Evolutionary conservation across 441 rosid species (phyloP).

Genomic region (Adansonia gregorii): DNA sequence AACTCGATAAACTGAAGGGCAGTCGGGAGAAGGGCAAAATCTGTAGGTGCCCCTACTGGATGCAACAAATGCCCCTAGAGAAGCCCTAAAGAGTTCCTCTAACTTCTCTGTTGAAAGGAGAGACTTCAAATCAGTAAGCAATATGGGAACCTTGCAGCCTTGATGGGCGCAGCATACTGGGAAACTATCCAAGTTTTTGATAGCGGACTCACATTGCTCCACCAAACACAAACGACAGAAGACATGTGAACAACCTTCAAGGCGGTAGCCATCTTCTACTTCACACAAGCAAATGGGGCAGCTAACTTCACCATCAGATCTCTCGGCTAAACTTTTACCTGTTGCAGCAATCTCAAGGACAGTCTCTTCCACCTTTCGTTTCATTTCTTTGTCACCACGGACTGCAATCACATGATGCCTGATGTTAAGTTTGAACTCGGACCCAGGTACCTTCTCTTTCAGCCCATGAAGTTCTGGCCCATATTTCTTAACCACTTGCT

Average conservation of each 20-base stretch:
- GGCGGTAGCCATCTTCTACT: conserved; percentile 59
- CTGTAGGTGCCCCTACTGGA: conserved; percentile 64
- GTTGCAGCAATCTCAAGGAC: conserved; percentile 48
- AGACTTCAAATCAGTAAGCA: conserved; percentile 61
- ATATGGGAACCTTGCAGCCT: conserved; percentile 56
- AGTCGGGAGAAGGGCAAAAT: conserved; percentile 93
- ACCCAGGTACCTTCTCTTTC: conserved; percentile 57
- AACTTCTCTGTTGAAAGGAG: conserved; percentile 65
- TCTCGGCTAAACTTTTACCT: conserved; percentile 29
- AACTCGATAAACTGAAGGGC: conserved; percentile 77
- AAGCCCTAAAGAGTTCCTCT: conserved; percentile 82
- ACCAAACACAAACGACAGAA: conserved; percentile 68
- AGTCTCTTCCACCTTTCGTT: conserved; percentile 55
- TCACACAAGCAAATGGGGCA: conserved; percentile 74
- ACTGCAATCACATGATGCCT: conserved; percentile 54
- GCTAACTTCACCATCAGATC: conserved; percentile 35
- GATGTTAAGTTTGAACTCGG: conserved; percentile 55
- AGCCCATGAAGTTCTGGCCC: conserved; percentile 74
- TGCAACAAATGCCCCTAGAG: conserved; percentile 64
- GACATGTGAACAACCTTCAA: conserved; percentile 63
- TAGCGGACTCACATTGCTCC: conserved; percentile 82
- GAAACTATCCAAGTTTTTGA: conserved; percentile 66
- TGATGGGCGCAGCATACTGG: conserved; percentile 61
- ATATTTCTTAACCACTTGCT: conserved; percentile 63
- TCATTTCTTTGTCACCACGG: conserved; percentile 54